Evolutionary conservation across 108 stramenopile species (phyloP).

Genomic region (Parietichytrium sp.): DNA sequence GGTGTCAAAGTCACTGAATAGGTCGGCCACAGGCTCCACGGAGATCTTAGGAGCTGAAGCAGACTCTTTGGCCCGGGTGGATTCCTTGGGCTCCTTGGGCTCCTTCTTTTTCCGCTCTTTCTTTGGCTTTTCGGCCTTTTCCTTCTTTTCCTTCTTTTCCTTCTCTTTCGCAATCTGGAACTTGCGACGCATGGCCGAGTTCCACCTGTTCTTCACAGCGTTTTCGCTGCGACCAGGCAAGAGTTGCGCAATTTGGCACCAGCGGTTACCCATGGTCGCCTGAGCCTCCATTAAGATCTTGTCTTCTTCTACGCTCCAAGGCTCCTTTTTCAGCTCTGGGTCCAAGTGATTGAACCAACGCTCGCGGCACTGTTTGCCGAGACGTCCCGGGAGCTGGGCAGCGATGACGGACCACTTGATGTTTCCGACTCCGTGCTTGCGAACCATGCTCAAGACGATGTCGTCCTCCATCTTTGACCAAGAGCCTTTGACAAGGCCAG

Average conservation of each 20-base stretch:
- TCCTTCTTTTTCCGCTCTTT: slow-evolving; percentile 13
- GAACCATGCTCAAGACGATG: slow-evolving; percentile 61
- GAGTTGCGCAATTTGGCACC: slow-evolving; percentile 84
- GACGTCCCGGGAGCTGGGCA: slow-evolving; percentile 77
- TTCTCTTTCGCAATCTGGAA: neutral
- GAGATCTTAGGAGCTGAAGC: neutral
- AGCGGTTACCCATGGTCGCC: slow-evolving; percentile 71
- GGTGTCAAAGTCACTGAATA: neutral
- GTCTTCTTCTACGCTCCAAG: slow-evolving; percentile 84
- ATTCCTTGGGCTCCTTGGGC: neutral
- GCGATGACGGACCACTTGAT: slow-evolving; percentile 94
- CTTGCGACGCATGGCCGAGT: slow-evolving; percentile 54
- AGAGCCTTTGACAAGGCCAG: slow-evolving; percentile 93
- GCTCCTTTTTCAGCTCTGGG: slow-evolving; percentile 74
- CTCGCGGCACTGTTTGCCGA: slow-evolving; percentile 98
- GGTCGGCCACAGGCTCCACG: neutral
- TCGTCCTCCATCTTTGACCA: slow-evolving; percentile 94
- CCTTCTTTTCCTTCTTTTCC: slow-evolving; percentile 39
- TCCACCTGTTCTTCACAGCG: slow-evolving; percentile 60
- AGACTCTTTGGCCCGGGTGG: neutral
- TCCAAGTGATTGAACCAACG: slow-evolving; percentile 94
- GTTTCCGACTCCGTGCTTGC: slow-evolving; percentile 60
- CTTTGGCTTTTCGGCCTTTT: neutral
- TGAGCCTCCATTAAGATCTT: slow-evolving; percentile 77
- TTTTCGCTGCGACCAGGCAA: slow-evolving; percentile 71